Conservation (phyloP, 169 alveolate genomes). For the Plasmodium relictum region DNA sequence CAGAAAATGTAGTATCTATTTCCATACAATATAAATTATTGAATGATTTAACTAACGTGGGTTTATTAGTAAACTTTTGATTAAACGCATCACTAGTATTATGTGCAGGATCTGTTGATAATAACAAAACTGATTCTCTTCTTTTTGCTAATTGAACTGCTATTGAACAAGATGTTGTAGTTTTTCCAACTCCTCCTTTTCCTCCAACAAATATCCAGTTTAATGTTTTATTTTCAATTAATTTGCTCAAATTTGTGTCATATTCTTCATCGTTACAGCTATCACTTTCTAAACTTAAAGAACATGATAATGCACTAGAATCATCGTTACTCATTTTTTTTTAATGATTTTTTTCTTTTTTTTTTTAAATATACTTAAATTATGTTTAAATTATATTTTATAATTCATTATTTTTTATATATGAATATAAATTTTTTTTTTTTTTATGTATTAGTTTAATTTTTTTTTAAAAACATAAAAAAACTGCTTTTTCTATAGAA, state of each 20-base stretch:
- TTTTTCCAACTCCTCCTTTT: slow-evolving; percentile 99
- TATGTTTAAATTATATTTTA: too few relatives aligned
- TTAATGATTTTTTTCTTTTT: too few relatives aligned
- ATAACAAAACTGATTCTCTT: slow-evolving; percentile 95
- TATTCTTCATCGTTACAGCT: slow-evolving; percentile 27
- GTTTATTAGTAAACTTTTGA: slow-evolving; percentile 95
- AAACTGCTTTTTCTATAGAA: too few relatives aligned
- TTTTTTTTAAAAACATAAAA: too few relatives aligned
- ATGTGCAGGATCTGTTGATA: slow-evolving; percentile 99
- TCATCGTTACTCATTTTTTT: slow-evolving; percentile 31
- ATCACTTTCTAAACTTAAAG: slow-evolving; percentile 45
- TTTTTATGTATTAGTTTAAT: too few relatives aligned
- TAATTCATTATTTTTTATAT: too few relatives aligned
- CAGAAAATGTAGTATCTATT: slow-evolving; percentile 91
- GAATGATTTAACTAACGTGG: slow-evolving; percentile 95
- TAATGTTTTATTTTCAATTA: slow-evolving; percentile 82
- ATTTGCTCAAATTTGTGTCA: slow-evolving; percentile 45
- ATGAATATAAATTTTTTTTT: too few relatives aligned
- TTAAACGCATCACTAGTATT: slow-evolving; percentile 98
- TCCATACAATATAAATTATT: slow-evolving; percentile 97
- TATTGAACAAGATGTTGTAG: slow-evolving; percentile 97
- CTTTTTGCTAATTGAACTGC: slow-evolving; percentile 94
- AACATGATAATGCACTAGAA: slow-evolving; percentile 35
- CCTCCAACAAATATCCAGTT: slow-evolving; percentile 99
- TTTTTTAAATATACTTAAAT: too few relatives aligned